Conservation (phyloP, 768 basidiomycete genomes). For the Tulasnella sp. region DNA sequence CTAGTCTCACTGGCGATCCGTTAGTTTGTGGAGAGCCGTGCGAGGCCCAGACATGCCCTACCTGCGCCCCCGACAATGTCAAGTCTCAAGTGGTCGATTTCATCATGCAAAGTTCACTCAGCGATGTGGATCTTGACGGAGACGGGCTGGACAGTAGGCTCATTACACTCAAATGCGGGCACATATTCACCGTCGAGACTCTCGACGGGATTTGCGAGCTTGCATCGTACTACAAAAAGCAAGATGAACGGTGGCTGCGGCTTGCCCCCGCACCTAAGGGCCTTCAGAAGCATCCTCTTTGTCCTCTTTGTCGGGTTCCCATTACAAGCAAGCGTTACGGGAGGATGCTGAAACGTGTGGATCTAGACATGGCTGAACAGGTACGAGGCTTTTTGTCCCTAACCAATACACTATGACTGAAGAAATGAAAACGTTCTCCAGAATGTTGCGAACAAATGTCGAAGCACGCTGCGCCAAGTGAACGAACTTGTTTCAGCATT, state of each 20-base stretch:
- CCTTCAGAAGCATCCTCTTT: constrained; percentile 54
- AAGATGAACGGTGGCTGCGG: constrained; percentile 50
- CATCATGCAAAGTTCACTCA: constrained; percentile 55
- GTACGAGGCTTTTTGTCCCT: not conserved
- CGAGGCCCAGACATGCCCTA: constrained; percentile 55
- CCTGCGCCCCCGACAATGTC: constrained; percentile 51
- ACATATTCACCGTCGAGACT: constrained; percentile 71
- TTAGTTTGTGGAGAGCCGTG: constrained; percentile 73
- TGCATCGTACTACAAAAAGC: constrained; percentile 54
- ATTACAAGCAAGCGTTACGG: constrained; percentile 65
- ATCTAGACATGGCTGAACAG: constrained; percentile 50
- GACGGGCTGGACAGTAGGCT: constrained; percentile 54
- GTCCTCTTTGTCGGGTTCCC: constrained; percentile 63
- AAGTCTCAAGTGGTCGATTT: constrained; percentile 59
- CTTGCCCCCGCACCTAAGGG: constrained; percentile 49
- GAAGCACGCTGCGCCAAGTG: not conserved
- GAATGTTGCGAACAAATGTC: constrained; percentile 10
- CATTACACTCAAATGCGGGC: constrained; percentile 66
- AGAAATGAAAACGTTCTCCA: not conserved
- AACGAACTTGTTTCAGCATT: not conserved
- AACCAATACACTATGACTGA: not conserved
- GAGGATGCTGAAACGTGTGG: constrained; percentile 62
- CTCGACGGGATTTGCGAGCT: constrained; percentile 64
- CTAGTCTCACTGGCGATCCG: not conserved
- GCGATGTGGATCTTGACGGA: constrained; percentile 47